These are phyloP conservation scores for Lasiosphaeria miniovina DNA, from an alignment of 495 filamentous ascomycete genomes.

Conservation along the genomic window DNA sequence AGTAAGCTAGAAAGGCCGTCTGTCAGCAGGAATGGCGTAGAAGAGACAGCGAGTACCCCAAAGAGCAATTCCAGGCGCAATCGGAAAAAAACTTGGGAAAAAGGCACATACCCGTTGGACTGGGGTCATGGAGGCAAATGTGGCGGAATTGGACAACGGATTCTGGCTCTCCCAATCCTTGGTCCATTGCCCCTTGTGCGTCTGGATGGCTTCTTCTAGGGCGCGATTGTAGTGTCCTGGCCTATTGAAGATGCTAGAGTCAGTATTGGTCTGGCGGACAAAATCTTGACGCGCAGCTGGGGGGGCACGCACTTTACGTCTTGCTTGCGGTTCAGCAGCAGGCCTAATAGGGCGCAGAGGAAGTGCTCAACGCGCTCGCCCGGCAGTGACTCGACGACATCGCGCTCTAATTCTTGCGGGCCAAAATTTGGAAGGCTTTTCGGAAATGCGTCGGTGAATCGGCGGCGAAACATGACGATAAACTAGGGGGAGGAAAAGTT, in stretches of 20 bases:
- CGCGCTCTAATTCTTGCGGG: conserved; percentile 90
- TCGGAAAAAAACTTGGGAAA: too few relatives aligned
- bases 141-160: conserved; percentile 73
- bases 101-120: conserved; percentile 66
- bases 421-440: conserved; percentile 84
- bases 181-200: conserved; percentile 87
- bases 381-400: conserved; percentile 71
- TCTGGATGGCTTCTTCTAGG: conserved; percentile 85
- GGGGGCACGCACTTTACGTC: conserved; percentile 82
- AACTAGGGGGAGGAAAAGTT: conserved; percentile 57
- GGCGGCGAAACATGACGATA: conserved; percentile 94
- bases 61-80: too few relatives aligned
- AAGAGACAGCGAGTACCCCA: not conserved
- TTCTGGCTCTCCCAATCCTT: conserved; percentile 81
- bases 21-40: not conserved
- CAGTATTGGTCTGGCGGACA: conserved; percentile 5
- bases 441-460: conserved; percentile 85
- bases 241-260: conserved; percentile 37
- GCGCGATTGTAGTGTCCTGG: conserved; percentile 87
- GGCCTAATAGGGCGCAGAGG: conserved; percentile 79
- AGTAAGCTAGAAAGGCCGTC: conserved; percentile 57
- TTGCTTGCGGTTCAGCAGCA: conserved; percentile 95
- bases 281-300: not conserved
- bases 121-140: conserved; percentile 75
- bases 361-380: conserved; percentile 83